Conservation (phyloP, 441 rosid species). For the Biscutella laevigata region DNA sequence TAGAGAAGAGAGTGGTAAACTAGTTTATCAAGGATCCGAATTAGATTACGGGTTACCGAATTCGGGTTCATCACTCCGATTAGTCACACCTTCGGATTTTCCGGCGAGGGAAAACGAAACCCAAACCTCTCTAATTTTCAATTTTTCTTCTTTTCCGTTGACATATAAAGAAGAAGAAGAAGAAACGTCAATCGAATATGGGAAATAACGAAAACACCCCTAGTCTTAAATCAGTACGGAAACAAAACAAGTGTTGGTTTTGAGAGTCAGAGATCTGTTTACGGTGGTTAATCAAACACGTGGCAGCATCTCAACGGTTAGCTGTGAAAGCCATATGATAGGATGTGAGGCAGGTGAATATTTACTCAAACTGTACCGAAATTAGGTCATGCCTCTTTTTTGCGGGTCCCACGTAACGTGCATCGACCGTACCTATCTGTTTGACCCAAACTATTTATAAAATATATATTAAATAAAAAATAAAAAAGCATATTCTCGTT, state of each 20-base stretch:
- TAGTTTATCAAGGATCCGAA: conserved; percentile 32
- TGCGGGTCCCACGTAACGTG: conserved; percentile 32
- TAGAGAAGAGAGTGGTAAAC: conserved; percentile 50
- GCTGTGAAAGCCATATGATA: neutral
- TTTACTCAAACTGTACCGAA: conserved; percentile 19
- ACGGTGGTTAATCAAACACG: neutral
- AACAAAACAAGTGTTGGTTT: neutral
- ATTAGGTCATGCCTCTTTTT: neutral
- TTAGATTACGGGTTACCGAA: conserved; percentile 4
- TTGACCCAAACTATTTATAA: conserved; percentile 18
- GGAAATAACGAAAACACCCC: conserved; percentile 21
- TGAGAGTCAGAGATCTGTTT: neutral
- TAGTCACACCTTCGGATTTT: conserved; percentile 15
- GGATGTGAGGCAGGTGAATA: neutral
- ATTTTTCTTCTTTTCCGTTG: conserved; percentile 9
- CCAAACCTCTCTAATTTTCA: neutral
- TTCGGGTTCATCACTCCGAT: conserved; percentile 36
- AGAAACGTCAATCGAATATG: neutral
- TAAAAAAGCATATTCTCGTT: conserved; percentile 6
- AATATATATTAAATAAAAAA: neutral
- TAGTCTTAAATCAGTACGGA: conserved; percentile 1
- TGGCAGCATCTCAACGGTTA: neutral
- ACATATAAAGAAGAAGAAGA: neutral
- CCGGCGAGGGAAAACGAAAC: conserved; percentile 17
- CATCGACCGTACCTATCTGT: conserved; percentile 49